phyloP scores from a whole-genome alignment of 2,329 filamentous ascomycete genomes.

The Knufia petricola region DNA sequence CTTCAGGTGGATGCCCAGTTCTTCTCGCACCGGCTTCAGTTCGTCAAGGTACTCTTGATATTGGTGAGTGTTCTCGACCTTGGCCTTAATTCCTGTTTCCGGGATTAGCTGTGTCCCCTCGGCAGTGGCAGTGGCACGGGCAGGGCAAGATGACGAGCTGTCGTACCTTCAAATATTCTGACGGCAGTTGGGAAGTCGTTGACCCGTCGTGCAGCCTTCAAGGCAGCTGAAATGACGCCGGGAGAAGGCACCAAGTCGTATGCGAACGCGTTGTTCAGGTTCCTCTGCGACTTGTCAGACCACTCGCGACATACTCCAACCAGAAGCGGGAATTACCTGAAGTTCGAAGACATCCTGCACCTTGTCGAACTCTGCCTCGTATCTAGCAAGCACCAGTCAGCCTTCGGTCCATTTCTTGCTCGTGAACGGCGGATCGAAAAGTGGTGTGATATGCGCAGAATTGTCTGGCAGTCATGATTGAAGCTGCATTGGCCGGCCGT shows the following conservation, averaged over 20 bases:
- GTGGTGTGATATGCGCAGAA: constrained; percentile 7
- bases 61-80: constrained; percentile 97
- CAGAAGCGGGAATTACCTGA: constrained; percentile 58
- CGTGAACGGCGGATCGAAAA: neutral
- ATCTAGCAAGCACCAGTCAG: constrained; percentile 52
- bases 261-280: constrained; percentile 98
- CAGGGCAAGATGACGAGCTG: constrained; percentile 22
- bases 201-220: constrained; percentile 88
- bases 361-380: constrained; percentile 96
- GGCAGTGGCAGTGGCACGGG: too few species aligned
- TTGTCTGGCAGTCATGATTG: neutral
- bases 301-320: neutral
- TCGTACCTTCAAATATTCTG: constrained; percentile 89
- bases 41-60: constrained; percentile 86
- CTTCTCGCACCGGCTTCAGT: constrained; percentile 84
- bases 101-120: neutral
- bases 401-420: constrained; percentile 22
- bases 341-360: constrained; percentile 99
- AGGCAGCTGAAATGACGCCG: constrained; percentile 78
- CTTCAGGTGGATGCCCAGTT: constrained; percentile 83
- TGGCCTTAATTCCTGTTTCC: constrained; percentile 84
- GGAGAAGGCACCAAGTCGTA: constrained; percentile 98
- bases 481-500: constrained; percentile 30
- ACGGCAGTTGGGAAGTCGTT: constrained; percentile 98
- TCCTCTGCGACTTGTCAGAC: constrained; percentile 49